A percentile compares a stretch with the other conserved stretches of the same genome.
These are phyloP conservation scores for Colletotrichum sojae DNA, from an alignment of 2,329 filamentous ascomycete species.

Conservation along the genomic window DNA sequence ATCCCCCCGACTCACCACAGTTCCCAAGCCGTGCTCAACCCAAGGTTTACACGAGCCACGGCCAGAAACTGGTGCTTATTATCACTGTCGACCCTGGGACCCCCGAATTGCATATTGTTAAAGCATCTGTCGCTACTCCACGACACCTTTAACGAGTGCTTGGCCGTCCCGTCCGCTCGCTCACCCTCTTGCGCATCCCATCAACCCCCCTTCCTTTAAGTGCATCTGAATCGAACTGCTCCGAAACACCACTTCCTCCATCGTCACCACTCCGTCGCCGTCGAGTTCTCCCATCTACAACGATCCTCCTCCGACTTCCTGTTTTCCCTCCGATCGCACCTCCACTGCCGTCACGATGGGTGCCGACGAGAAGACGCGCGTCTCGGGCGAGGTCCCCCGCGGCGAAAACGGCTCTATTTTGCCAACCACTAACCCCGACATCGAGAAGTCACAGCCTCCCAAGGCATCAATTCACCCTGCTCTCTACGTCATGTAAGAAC, in stretches of 20 bases:
- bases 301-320: not conserved
- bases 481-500: constrained; percentile 82
- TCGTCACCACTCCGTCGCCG: constrained; percentile 5
- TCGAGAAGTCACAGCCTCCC: constrained; percentile 77
- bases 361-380: constrained; percentile 83
- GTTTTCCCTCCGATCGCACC: constrained; percentile 1
- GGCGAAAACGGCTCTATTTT: constrained; percentile 73
- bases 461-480: constrained; percentile 81
- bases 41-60: constrained; percentile 24
- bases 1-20: constrained; percentile 18
- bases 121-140: constrained; percentile 40
- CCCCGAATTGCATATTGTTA: constrained; percentile 42
- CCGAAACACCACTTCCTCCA: constrained; percentile 17
- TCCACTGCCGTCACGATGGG: constrained; percentile 39
- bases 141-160: constrained; percentile 43
- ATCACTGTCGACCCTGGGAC: constrained; percentile 36
- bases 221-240: constrained; percentile 22
- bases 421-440: constrained; percentile 83
- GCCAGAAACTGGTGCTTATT: constrained; percentile 28
- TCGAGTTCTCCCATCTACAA: constrained; percentile 7
- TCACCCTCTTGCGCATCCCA: constrained; percentile 38
- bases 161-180: constrained; percentile 43
- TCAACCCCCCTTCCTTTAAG: constrained; percentile 4
- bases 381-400: constrained; percentile 82
- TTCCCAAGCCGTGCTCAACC: constrained; percentile 31